Evolutionary conservation across 805 yeast genomes (phyloP).

Genomic region (Wickerhamiella musiphila): DNA sequence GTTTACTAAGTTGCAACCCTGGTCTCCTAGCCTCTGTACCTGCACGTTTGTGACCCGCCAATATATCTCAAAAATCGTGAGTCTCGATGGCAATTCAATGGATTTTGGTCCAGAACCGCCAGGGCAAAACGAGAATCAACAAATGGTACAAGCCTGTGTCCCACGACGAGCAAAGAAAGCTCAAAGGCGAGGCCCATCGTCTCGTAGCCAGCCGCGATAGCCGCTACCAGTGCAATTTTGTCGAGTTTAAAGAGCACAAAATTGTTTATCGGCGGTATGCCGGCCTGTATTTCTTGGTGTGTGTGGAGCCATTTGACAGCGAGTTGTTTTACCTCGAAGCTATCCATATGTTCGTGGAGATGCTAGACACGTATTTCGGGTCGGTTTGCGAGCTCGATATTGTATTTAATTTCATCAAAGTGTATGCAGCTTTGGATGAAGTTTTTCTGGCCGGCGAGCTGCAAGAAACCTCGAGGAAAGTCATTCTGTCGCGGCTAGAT

Average conservation of each 20-base stretch:
- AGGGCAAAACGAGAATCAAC: conserved; percentile 77
- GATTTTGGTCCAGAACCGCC: conserved; percentile 70
- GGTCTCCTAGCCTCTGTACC: background rate
- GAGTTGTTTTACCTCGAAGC: conserved; percentile 71
- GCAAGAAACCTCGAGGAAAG: conserved; percentile 63
- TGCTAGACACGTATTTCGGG: conserved; percentile 68
- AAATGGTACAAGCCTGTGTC: conserved; percentile 48
- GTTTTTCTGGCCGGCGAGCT: conserved; percentile 81
- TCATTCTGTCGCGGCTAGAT: conserved; percentile 45
- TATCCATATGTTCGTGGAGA: conserved; percentile 76
- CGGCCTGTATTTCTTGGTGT: conserved; percentile 74
- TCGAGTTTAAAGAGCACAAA: conserved; percentile 48
- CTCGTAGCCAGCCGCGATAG: conserved; percentile 70
- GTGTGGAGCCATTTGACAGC: conserved; percentile 63
- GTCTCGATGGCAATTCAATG: conserved; percentile 80
- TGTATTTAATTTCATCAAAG: conserved; percentile 78
- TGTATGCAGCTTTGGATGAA: conserved; percentile 71
- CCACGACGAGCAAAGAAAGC: conserved; percentile 29
- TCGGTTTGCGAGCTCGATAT: conserved; percentile 88
- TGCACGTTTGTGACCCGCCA: background rate
- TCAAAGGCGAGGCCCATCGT: conserved; percentile 54
- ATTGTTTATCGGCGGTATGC: conserved; percentile 81
- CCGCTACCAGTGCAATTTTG: conserved; percentile 66
- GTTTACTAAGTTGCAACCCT: background rate
- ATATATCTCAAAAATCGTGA: too few species aligned